Base-by-base conservation (phyloP, 305 asterid species). In the Petunia hybrid region DNA sequence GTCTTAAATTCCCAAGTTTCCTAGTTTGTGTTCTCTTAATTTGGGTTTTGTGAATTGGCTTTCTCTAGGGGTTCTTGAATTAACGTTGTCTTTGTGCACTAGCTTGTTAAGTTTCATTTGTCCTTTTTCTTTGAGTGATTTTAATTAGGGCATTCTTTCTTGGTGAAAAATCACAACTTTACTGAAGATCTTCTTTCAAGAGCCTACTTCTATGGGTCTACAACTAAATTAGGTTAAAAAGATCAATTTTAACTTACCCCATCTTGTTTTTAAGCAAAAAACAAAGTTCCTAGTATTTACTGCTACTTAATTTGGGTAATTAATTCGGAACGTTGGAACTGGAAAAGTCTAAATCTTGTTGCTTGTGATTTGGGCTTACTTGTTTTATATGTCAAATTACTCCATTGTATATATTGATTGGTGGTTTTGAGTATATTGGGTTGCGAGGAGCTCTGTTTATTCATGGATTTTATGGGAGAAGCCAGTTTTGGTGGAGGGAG, bases 381-480 rank as follows among this genome's bases (percentile, higher is more conserved):
- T 46, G 69, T 62, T 45, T 61, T 63, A 75, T 63, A 63, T 63
- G 75, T 61, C 31, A 36, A 46, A 48, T 71, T 43, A 35, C 31
- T 71, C 12, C 41, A 71, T 31, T 5, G 40, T 31, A 60, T 62
- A 45, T 46, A 5, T 1, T 4, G 35, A 16, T 65, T 57, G 60
- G 77, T 64, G 77, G 76, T 51, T 77, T 79, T 69, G 39, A 64
- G 51, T 12, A 65, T 63, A 1, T 79, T 48, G 38, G 63, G 36
- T 38, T 2, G 1, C 31, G 31, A 22, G 61, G 9, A 22, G 46
- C 5, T 14, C 51, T 48, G 70, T 69, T 36, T 60, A 42, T 53
- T 61, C 61, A 63, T 76, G 84, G 78, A 77, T 82, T 82, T 77
- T 36, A 59, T 76, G 70, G 82, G 77, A 75, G 84, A 81, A 14